Conservation (phyloP, 768 basidiomycete genomes). For the Collybia sordida region DNA sequence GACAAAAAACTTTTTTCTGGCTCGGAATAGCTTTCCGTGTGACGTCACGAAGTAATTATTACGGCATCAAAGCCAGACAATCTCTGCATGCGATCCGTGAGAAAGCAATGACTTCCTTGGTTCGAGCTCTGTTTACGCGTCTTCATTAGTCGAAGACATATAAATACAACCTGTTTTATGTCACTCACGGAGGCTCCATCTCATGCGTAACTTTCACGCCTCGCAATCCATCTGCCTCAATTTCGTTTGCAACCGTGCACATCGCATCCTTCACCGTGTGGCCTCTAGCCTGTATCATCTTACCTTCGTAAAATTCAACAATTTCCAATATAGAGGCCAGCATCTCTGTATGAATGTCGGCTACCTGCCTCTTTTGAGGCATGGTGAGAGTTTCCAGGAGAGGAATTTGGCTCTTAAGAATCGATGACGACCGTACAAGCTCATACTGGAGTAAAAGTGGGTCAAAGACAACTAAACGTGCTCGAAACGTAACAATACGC, state of each 20-base stretch:
- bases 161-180: conserved; percentile 17
- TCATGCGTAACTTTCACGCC: conserved; percentile 25
- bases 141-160: conserved; percentile 16
- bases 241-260: conserved; percentile 54
- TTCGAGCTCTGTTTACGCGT: conserved; percentile 33
- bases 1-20: conserved; percentile 48
- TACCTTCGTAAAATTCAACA: conserved; percentile 53
- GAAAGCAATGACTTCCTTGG: conserved; percentile 54
- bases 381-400: conserved; percentile 42
- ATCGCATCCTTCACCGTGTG: conserved; percentile 56
- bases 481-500: conserved; percentile 20
- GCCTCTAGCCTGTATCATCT: conserved; percentile 41
- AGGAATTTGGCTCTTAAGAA: conserved; percentile 45
- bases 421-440: conserved; percentile 53
- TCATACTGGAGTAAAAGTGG: conserved; percentile 50
- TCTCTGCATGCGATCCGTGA: conserved; percentile 55
- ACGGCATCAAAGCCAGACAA: conserved; percentile 53
- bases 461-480: background rate
- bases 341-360: conserved; percentile 34
- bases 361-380: conserved; percentile 23
- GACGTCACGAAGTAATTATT: conserved; percentile 23
- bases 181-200: conserved; percentile 47
- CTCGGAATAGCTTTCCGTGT: conserved; percentile 30
- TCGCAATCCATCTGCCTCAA: conserved; percentile 62
- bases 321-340: conserved; percentile 42